Percentiles rank a stretch among this genome's conserved stretches.
These are phyloP conservation scores for Lasiodiplodia hormozganensis DNA, from an alignment of 2,329 filamentous ascomycete genomes.

Conservation along the genomic window DNA sequence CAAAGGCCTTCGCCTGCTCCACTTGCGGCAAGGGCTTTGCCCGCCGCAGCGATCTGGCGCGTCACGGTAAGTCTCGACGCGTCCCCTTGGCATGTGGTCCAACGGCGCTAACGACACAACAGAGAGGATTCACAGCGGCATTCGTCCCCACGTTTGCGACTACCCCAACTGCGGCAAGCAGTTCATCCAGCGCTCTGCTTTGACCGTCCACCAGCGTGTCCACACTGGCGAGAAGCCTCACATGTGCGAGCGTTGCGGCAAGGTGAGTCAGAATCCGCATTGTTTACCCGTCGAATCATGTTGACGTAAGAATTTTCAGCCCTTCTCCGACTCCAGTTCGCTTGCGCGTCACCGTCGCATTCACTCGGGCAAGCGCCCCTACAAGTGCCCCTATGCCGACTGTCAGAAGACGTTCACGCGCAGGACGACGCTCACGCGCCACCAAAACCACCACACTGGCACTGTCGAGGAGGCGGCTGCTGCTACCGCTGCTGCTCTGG, in stretches of 20 bases:
- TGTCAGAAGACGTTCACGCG: slow-evolving; percentile 99
- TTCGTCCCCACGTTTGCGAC: slow-evolving; percentile 91
- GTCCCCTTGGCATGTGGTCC: neutral
- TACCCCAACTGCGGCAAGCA: slow-evolving; percentile 89
- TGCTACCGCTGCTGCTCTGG: slow-evolving; percentile 85
- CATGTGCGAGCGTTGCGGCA: slow-evolving; percentile 95
- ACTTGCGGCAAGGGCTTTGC: slow-evolving; percentile 93
- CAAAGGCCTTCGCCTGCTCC: slow-evolving; percentile 86
- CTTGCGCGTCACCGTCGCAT: slow-evolving; percentile 92
- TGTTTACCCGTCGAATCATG: slow-evolving; percentile 25
- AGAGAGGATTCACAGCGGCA: slow-evolving; percentile 96
- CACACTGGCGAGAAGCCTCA: slow-evolving; percentile 99
- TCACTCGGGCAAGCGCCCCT: slow-evolving; percentile 93
- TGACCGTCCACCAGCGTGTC: slow-evolving; percentile 94
- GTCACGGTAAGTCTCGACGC: slow-evolving; percentile 75
- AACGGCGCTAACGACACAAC: slow-evolving; percentile 36
- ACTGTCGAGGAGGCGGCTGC: slow-evolving; percentile 93
- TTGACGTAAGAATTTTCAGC: slow-evolving; percentile 58
- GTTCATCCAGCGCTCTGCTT: slow-evolving; percentile 94
- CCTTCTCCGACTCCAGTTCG: slow-evolving; percentile 95
- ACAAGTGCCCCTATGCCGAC: slow-evolving; percentile 96
- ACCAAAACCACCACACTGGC: slow-evolving; percentile 94
- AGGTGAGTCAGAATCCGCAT: slow-evolving; percentile 65
- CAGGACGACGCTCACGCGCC: slow-evolving; percentile 90
- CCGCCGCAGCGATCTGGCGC: slow-evolving; percentile 87